phyloP scores from a whole-genome alignment of 2,329 filamentous ascomycete species.

The Boeremia exigua region DNA sequence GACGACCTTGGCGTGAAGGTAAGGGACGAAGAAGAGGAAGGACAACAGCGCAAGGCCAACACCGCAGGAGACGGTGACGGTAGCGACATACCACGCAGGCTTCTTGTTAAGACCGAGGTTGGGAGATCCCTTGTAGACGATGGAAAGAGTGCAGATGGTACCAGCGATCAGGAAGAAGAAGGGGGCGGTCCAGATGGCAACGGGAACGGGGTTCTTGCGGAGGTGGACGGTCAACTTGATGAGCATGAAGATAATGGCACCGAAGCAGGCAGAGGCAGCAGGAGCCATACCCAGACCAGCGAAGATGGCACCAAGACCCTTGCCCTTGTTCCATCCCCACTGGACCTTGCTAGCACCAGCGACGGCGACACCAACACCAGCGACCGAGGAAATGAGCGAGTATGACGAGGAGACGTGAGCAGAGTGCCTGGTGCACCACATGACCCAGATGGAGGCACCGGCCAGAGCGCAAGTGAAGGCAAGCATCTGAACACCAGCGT shows the following conservation, averaged over 20 bases:
- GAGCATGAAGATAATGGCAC: constrained; percentile 71
- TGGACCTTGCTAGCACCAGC: constrained; percentile 62
- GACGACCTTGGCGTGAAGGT: constrained; percentile 69
- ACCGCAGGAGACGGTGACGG: constrained; percentile 70
- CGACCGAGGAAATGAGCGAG: constrained; percentile 57
- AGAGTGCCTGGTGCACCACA: constrained; percentile 78
- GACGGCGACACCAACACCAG: constrained; percentile 58
- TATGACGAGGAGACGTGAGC: constrained; percentile 68
- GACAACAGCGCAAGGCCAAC: constrained; percentile 65
- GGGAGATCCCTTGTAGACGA: constrained; percentile 82
- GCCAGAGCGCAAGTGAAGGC: constrained; percentile 66
- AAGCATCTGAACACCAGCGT: constrained; percentile 58
- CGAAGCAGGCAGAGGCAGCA: constrained; percentile 69
- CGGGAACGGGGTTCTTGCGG: constrained; percentile 72
- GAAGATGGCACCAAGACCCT: constrained; percentile 69
- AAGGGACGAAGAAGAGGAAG: constrained; percentile 76
- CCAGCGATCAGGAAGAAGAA: constrained; percentile 79
- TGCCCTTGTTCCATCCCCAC: constrained; percentile 68
- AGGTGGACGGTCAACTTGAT: constrained; percentile 75
- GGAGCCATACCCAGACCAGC: constrained; percentile 74
- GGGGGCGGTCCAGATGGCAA: constrained; percentile 75
- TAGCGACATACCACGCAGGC: constrained; percentile 70
- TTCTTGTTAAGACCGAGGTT: constrained; percentile 69
- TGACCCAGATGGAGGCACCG: constrained; percentile 74
- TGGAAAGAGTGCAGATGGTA: constrained; percentile 75